These are phyloP conservation scores for Hirschfeldia incana DNA, from an alignment of 345 rosid species.

Conservation along the genomic window DNA sequence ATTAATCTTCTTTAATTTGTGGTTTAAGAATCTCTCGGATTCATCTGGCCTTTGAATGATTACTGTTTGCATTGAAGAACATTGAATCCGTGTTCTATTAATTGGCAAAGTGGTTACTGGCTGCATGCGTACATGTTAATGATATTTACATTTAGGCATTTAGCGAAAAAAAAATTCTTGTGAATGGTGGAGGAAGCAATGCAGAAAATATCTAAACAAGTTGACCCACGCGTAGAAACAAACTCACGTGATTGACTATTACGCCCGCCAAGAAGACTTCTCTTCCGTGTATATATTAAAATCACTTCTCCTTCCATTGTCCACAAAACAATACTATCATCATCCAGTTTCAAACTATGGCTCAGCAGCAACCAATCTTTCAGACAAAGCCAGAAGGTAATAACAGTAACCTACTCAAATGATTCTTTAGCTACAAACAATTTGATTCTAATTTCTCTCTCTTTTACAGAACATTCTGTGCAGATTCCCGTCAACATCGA, in stretches of 20 bases:
- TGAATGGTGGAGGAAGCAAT: background rate
- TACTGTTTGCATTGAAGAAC: background rate
- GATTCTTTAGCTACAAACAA: slow-evolving; percentile 5
- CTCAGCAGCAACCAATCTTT: slow-evolving; percentile 33
- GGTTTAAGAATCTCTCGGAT: background rate
- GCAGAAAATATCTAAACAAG: background rate
- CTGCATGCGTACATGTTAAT: too few species aligned
- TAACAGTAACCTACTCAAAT: background rate
- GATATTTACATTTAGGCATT: too few species aligned
- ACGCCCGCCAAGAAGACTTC: slow-evolving; percentile 26
- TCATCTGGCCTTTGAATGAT: background rate
- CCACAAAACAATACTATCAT: background rate
- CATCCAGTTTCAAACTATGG: slow-evolving; percentile 23
- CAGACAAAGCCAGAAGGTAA: slow-evolving; percentile 36
- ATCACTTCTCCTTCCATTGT: background rate
- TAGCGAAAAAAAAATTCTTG: too few species aligned
- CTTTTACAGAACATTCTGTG: slow-evolving; percentile 37
- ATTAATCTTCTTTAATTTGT: background rate
- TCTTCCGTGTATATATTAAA: background rate
- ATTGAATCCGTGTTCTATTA: background rate
- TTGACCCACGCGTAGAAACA: slow-evolving; percentile 14
- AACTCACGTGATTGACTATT: slow-evolving; percentile 26
- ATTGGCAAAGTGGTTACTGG: background rate
- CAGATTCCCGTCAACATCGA: slow-evolving; percentile 37
- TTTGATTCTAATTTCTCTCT: slow-evolving; percentile 6